Percentiles rank a stretch among this genome's conserved stretches.
Conservation (phyloP, 1,139 yeast genomes). For the Pichia sp. region DNA sequence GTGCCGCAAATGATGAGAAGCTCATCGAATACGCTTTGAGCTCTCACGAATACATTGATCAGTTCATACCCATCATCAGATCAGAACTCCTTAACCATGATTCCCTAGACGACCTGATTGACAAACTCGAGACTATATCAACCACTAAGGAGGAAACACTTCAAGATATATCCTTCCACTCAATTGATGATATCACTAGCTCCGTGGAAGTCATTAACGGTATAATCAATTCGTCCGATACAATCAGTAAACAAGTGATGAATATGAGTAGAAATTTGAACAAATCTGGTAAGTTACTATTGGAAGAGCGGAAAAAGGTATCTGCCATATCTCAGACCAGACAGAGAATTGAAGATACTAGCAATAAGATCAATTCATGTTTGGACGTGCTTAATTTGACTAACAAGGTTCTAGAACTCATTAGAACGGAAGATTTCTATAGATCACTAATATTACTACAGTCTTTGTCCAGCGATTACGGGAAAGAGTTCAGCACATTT, state of each 20-base stretch:
- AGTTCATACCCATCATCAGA: conserved; percentile 71
- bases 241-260: conserved; percentile 45
- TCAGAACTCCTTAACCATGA: conserved; percentile 49
- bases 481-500: conserved; percentile 65
- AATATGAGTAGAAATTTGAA: conserved; percentile 48
- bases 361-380: conserved; percentile 55
- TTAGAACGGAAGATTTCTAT: conserved; percentile 68
- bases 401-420: conserved; percentile 77
- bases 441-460: conserved; percentile 81
- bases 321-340: conserved; percentile 53
- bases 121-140: conserved; percentile 43
- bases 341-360: conserved; percentile 56
- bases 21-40: conserved; percentile 34
- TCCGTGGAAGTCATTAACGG: conserved; percentile 50
- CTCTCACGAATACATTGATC: conserved; percentile 71
- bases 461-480: conserved; percentile 58
- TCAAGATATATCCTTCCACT: conserved; percentile 51
- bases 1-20: conserved; percentile 12
- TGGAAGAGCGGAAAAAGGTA: conserved; percentile 48
- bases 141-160: conserved; percentile 57
- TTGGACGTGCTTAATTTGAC: conserved; percentile 80
- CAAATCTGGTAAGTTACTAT: conserved; percentile 57
- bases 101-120: conserved; percentile 50
- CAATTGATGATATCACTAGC: conserved; percentile 51
- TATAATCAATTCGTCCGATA: conserved; percentile 48